These are phyloP conservation scores for Stemphylium lycopersici DNA, from an alignment of 2,329 filamentous ascomycete species.

Conservation along the genomic window DNA sequence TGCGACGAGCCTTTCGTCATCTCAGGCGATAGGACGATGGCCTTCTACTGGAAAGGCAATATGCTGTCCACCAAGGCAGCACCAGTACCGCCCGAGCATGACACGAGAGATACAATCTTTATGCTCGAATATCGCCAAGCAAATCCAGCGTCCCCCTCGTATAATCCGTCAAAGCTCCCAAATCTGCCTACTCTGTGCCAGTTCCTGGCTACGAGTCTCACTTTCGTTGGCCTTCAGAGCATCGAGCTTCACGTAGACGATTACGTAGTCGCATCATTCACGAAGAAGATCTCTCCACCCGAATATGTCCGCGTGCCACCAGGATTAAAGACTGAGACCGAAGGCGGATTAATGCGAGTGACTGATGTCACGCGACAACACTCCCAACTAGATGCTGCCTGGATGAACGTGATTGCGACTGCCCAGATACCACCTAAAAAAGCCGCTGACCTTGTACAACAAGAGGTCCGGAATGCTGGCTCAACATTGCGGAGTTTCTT, in stretches of 20 bases:
- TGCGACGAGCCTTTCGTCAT: constrained; percentile 98
- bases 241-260: constrained; percentile 93
- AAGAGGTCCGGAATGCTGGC: constrained; percentile 44
- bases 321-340: constrained; percentile 81
- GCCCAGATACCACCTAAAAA: constrained; percentile 63
- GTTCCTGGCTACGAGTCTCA: constrained; percentile 92
- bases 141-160: constrained; percentile 55
- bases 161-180: constrained; percentile 73
- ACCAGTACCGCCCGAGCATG: constrained; percentile 70
- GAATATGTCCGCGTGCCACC: constrained; percentile 73
- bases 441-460: constrained; percentile 42
- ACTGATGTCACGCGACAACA: constrained; percentile 80
- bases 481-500: constrained; percentile 50
- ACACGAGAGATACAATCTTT: constrained; percentile 81
- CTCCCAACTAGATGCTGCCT: constrained; percentile 88
- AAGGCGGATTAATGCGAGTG: constrained; percentile 88
- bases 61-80: constrained; percentile 90
- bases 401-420: constrained; percentile 88
- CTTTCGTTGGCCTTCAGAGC: constrained; percentile 86
- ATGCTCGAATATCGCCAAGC: constrained; percentile 91
- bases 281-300: constrained; percentile 85
- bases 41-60: constrained; percentile 99
- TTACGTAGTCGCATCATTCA: constrained; percentile 76
- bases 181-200: constrained; percentile 85
- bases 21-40: constrained; percentile 91